Base-by-base conservation (phyloP, 352 stramenopile genomes). In the Phytophthora tubulina region DNA sequence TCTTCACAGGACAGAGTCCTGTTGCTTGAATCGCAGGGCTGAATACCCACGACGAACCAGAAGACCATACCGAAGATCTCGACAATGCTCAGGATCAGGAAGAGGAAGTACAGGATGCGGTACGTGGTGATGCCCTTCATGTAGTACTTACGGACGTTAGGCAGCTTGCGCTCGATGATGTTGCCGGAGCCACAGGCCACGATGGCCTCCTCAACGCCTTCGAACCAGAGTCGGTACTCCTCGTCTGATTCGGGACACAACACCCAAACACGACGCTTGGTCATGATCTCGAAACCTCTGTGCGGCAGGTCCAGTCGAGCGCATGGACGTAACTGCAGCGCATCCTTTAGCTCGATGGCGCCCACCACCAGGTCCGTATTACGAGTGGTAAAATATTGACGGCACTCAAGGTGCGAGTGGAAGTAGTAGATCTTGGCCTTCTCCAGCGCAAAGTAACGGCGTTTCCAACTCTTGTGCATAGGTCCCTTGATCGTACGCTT, bases 361-460 rank as follows among this genome's bases (percentile, higher is more conserved):
- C 89, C 89, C 7, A 96, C 85, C 0, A 96, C 89, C 10, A 96
- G 53, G 30, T 96, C 89, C 1, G 86, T 70, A 45, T 95, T 96
- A 13, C 89, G 87, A 36, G 88, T 94, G 52, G 85, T 94, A 56
- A 96, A 96, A 70, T 95, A 96, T 74, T 94, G 87, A 2, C 89
- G 87, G 56, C 89, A 96, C 60, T 96, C 89, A 6, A 92, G 50
- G 56, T 96, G 87, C 42, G 78, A 92, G 66, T 95, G 89, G 75
- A 96, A 96, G 76, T 96, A 96, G 76, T 88, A 96, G 70, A 96
- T 94, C 82, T 95, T 95, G 72, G 87, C 82, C 65, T 94, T 94
- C 69, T 96, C 89, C 9, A 96, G 70, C 27, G 89, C 82, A 67
- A 96, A 96, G 77, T 95, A 96, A 32, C 89, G 89, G 10, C 86